phyloP scores from a whole-genome alignment of 2,329 filamentous ascomycete species.

The Cylindrodendrum hubeiense region DNA sequence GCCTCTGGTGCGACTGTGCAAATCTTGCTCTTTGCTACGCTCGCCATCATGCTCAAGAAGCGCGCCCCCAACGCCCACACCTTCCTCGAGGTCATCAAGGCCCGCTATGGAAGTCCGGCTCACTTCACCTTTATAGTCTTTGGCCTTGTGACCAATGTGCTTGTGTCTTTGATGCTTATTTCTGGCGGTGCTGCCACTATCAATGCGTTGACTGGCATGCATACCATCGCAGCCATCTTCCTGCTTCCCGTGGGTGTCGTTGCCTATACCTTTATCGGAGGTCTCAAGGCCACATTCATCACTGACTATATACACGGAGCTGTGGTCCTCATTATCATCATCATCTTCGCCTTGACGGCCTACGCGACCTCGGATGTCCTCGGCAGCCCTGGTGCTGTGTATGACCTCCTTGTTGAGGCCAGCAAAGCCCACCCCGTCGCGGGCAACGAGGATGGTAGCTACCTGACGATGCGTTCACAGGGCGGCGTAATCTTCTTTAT shows the following conservation, averaged over 20 bases:
- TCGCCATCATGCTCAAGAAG: constrained; percentile 89
- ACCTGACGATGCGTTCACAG: constrained; percentile 79
- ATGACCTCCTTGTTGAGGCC: constrained; percentile 79
- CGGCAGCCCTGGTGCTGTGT: constrained; percentile 81
- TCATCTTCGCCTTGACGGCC: constrained; percentile 84
- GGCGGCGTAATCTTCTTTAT: constrained; percentile 90
- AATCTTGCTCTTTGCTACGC: constrained; percentile 87
- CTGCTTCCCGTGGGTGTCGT: constrained; percentile 81
- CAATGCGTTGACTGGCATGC: constrained; percentile 53
- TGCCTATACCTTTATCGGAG: constrained; percentile 80
- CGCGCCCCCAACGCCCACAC: constrained; percentile 88
- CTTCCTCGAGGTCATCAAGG: constrained; percentile 85
- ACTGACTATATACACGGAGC: constrained; percentile 89
- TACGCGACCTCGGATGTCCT: constrained; percentile 80
- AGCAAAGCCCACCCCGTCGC: constrained; percentile 77
- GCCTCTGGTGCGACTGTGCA: constrained; percentile 83
- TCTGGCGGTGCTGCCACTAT: constrained; percentile 78
- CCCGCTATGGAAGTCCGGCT: constrained; percentile 78
- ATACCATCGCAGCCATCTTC: constrained; percentile 85
- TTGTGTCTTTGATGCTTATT: constrained; percentile 89
- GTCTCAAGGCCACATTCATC: constrained; percentile 87
- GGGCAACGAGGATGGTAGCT: constrained; percentile 84
- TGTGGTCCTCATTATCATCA: constrained; percentile 83
- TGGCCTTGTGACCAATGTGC: constrained; percentile 84
- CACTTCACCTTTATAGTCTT: constrained; percentile 86